Evolutionary conservation across 1,284 basidiomycete genomes (phyloP), one percentile per base, ranked within the genome.

Genomic region (Cryptococcus maquisensis): DNA sequence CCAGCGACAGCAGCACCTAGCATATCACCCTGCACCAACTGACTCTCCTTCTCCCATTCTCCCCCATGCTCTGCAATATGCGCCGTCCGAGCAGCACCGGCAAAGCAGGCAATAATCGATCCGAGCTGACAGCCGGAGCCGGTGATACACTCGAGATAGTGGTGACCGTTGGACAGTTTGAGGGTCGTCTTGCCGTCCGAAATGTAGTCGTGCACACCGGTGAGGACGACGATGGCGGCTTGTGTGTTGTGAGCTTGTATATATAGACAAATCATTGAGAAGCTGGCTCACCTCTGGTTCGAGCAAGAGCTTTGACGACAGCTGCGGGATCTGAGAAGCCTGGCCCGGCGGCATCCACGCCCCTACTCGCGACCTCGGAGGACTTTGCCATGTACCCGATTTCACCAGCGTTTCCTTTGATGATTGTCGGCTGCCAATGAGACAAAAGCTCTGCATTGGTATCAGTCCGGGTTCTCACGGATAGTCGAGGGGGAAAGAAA

Each of bases 331-430:
- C 82, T 47, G 81, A 78, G 72, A 97, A 91, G 1, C 85, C 86
- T 10, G 77, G 70, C 0, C 90, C 89, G 15, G 86, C 80, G 48
- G 86, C 88, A 73, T 98, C 95, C 2, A 98, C 94, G 1, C 95
- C 94, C 68, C 84, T 85, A n/a, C 86, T 81, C 60, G 81, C 74
- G 3, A 91, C 89, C 78, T 92, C 91, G n/a, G 73, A 72, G 0
- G 86, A 86, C 16, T 86, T 82, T 1, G 86, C 83, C 13, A 97
- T 77, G 0, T 87, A 81, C 0, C 84, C 90, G 21, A 98, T 85
- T 74, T 98, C 95, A 20, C 84, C 92, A 0, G 91, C 88, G 69
- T 98, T 98, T 5, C 94, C 95, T 75, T 98, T 98, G 77, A 98
- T 92, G 18, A 96, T 86, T 18, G 87, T 87, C 16, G 88, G 84